phyloP scores from a whole-genome alignment of 1,139 yeast species.

The Candida sanyaensis region DNA sequence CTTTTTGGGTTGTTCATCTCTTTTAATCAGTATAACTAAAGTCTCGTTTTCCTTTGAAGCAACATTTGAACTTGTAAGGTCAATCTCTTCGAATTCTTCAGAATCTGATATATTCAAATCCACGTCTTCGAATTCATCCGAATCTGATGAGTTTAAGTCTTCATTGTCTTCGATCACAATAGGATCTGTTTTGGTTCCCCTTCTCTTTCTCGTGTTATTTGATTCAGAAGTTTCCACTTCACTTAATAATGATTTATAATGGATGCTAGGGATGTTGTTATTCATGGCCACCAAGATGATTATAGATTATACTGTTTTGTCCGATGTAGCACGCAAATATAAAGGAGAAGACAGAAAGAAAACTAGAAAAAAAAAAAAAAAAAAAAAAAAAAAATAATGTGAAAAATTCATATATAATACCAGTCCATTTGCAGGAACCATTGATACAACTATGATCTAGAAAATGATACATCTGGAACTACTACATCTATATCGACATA shows the following conservation, averaged over 20 bases:
- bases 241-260: conserved; percentile 11
- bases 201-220: conserved; percentile 5
- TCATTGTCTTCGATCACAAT: conserved; percentile 1
- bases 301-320: neutral
- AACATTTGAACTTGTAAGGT: conserved; percentile 14
- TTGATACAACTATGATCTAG: neutral
- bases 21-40: conserved; percentile 10
- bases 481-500: neutral
- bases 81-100: conserved; percentile 37
- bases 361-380: neutral
- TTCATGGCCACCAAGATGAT: neutral
- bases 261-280: conserved; percentile 3
- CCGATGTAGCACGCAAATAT: neutral
- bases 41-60: conserved; percentile 3
- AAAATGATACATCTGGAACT: neutral
- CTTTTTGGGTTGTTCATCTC: conserved; percentile 17
- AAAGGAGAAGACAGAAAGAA: neutral
- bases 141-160: conserved; percentile 12
- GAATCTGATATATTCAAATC: conserved; percentile 20
- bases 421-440: neutral
- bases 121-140: conserved; percentile 38
- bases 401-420: neutral
- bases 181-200: conserved; percentile 2
- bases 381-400: conserved; percentile 1
- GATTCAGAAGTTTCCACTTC: conserved; percentile 1